phyloP scores from a whole-genome alignment of 805 yeast species.

The Cephaloascus fragrans region DNA sequence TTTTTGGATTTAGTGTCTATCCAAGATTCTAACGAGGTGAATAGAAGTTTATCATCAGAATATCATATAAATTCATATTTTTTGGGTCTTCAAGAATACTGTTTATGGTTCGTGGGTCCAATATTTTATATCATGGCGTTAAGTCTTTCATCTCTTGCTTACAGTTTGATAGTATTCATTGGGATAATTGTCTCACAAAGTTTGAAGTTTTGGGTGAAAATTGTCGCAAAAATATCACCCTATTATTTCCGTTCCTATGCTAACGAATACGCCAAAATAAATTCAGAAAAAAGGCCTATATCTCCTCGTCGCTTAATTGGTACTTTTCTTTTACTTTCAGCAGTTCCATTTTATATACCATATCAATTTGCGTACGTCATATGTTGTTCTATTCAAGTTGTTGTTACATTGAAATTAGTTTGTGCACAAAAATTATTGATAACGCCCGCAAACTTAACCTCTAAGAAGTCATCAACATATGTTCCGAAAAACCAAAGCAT shows the following conservation, averaged over 20 bases:
- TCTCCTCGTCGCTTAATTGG: constrained; percentile 20
- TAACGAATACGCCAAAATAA: too few species aligned
- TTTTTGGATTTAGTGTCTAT: constrained; percentile 45
- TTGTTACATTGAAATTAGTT: constrained; percentile 32
- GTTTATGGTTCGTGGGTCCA: constrained; percentile 50
- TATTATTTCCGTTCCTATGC: too few species aligned
- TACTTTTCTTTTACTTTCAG: constrained; percentile 23
- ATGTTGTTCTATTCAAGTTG: constrained; percentile 45
- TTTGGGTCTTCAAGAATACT: constrained; percentile 54
- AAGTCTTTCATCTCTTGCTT: constrained; percentile 28
- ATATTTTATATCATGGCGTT: constrained; percentile 38
- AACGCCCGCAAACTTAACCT: neutral
- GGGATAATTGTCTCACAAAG: too few species aligned
- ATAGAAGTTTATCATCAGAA: constrained; percentile 20
- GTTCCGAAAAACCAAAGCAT: constrained; percentile 16
- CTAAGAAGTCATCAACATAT: constrained; percentile 2
- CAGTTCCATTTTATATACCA: constrained; percentile 60
- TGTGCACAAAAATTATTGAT: neutral
- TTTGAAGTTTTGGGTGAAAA: too few species aligned
- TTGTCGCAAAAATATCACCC: too few species aligned
- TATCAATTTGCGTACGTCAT: constrained; percentile 71
- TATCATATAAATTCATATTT: constrained; percentile 46
- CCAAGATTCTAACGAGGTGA: constrained; percentile 33
- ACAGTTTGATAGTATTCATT: constrained; percentile 11
- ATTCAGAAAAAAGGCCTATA: neutral